phyloP scores from a whole-genome alignment of 108 stramenopile species.

The Asterionellopsis glacialis region DNA sequence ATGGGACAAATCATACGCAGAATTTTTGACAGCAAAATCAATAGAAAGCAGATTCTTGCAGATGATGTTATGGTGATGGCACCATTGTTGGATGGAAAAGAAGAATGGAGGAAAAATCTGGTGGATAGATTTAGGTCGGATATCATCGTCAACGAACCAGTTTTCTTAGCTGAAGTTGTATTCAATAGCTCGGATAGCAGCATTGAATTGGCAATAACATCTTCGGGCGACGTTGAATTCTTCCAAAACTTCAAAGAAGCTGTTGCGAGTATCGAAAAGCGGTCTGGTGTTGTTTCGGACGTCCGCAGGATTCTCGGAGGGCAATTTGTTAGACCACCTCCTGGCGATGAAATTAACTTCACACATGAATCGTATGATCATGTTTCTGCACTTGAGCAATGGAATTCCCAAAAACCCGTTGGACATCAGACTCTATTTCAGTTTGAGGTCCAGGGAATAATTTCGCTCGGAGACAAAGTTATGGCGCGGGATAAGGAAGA shows the following conservation, averaged over 20 bases:
- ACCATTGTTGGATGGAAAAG: not conserved
- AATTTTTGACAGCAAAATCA: conserved; percentile 9
- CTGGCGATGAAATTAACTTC: conserved; percentile 9
- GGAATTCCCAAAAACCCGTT: conserved; percentile 46
- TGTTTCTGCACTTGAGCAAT: conserved; percentile 47
- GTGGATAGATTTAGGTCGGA: conserved; percentile 27
- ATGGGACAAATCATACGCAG: conserved; percentile 20
- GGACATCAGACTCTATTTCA: conserved; percentile 61
- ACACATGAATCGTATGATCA: conserved; percentile 36
- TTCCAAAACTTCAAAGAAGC: conserved; percentile 8
- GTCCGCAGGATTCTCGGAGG: conserved; percentile 22
- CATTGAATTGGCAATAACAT: conserved; percentile 13
- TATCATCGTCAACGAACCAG: conserved; percentile 15
- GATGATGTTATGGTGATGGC: conserved; percentile 5
- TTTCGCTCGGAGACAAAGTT: not conserved
- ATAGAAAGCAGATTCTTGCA: not conserved
- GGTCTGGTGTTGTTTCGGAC: conserved; percentile 13
- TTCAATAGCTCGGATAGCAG: conserved; percentile 22
- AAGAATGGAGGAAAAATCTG: conserved; percentile 16
- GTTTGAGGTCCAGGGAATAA: conserved; percentile 12
- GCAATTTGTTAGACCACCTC: not conserved
- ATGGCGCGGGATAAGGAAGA: not conserved
- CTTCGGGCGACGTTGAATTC: conserved; percentile 17
- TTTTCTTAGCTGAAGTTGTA: conserved; percentile 14
- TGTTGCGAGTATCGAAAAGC: conserved; percentile 13